Evolutionary conservation across 1,284 basidiomycete species (phyloP).

Genomic region (Puccinia horiana): DNA sequence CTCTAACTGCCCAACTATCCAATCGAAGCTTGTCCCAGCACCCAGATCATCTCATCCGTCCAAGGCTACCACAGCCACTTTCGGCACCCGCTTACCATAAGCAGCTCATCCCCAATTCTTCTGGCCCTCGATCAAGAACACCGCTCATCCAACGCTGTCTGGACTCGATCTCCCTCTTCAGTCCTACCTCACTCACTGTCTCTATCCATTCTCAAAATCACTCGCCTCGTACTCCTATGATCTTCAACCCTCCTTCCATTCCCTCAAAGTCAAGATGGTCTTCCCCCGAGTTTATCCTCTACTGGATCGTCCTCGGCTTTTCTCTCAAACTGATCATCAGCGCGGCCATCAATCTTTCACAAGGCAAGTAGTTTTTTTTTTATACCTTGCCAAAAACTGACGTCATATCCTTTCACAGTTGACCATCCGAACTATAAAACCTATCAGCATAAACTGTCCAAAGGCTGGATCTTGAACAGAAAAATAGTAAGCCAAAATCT

Average conservation of each 20-base stretch:
- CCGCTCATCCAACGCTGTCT: neutral
- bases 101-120: neutral
- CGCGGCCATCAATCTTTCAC: conserved; percentile 2
- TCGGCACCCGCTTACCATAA: neutral
- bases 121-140: neutral
- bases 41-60: neutral
- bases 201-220: neutral
- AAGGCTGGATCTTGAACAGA: conserved; percentile 63
- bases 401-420: conserved; percentile 51
- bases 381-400: neutral
- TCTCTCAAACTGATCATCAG: conserved; percentile 14
- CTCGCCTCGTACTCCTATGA: neutral
- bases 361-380: neutral
- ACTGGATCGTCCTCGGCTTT: conserved; percentile 17
- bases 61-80: neutral
- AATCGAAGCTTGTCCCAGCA: neutral
- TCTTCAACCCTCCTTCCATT: neutral
- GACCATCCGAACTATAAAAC: conserved; percentile 72
- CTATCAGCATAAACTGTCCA: conserved; percentile 67
- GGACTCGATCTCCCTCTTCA: neutral
- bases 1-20: neutral
- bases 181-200: conserved; percentile 28
- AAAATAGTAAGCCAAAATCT: conserved; percentile 58
- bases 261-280: conserved; percentile 21
- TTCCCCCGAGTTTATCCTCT: conserved; percentile 24